Conservation (phyloP, 1,284 basidiomycete genomes). For the Tetrapyrgos nigripes region DNA sequence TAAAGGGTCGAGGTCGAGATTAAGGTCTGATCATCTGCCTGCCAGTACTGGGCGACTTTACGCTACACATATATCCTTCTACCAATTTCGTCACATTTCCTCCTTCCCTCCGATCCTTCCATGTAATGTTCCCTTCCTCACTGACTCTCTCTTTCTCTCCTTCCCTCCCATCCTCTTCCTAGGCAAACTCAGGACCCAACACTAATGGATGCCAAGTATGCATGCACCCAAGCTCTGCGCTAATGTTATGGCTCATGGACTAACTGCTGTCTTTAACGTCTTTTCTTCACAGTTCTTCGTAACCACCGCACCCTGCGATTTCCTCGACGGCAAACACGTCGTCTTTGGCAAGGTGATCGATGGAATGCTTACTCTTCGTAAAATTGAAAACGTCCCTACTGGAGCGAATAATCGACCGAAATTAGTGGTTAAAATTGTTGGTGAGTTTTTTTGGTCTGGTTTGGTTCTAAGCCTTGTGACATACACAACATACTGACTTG, state of each 20-base stretch:
- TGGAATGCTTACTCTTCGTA: slow-evolving; percentile 89
- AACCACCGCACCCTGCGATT: slow-evolving; percentile 92
- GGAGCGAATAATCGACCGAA: slow-evolving; percentile 89
- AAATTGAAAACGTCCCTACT: slow-evolving; percentile 94
- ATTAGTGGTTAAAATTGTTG: slow-evolving; percentile 83
- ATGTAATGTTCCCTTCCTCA: background rate
- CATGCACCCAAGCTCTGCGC: too few relatives aligned
- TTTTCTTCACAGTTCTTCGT: slow-evolving; percentile 84
- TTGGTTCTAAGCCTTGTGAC: slow-evolving; percentile 3
- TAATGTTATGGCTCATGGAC: too few relatives aligned
- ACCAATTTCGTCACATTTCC: background rate
- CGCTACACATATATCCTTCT: background rate
- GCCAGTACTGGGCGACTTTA: too few relatives aligned
- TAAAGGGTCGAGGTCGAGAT: too few relatives aligned
- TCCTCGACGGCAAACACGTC: slow-evolving; percentile 93
- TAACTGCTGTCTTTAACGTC: too few relatives aligned
- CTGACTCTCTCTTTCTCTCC: background rate
- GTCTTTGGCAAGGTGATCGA: slow-evolving; percentile 93
- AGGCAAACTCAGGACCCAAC: slow-evolving; percentile 93
- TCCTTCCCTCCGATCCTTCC: background rate
- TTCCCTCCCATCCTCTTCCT: slow-evolving; percentile 6
- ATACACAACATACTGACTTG: background rate
- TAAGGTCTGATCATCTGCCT: too few relatives aligned
- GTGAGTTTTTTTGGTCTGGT: slow-evolving; percentile 46
- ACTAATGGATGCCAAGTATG: slow-evolving; percentile 91